phyloP scores from a whole-genome alignment of 176 grass and related monocot genomes.

The Poa pratensis region DNA sequence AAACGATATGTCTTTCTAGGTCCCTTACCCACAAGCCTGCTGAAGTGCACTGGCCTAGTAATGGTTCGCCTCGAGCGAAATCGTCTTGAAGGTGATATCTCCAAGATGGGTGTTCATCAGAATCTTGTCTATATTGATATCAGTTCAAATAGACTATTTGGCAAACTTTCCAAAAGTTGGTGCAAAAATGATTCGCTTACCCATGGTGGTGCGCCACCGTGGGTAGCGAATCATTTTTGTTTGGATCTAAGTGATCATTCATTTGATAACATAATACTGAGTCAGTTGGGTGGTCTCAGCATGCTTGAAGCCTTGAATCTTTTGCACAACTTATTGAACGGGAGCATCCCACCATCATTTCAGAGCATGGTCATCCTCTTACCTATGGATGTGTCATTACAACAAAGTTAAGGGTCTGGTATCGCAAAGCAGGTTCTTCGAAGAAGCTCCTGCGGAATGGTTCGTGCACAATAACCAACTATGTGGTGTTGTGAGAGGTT shows the following conservation, averaged over 20 bases:
- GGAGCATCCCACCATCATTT: background rate
- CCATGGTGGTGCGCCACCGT: too few species aligned
- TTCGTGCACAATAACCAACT: background rate
- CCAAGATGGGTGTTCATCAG: background rate
- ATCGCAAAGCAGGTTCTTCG: background rate
- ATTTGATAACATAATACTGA: background rate
- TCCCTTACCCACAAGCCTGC: background rate
- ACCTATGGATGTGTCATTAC: background rate
- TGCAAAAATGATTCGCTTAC: too few species aligned
- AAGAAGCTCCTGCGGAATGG: background rate
- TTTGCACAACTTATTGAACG: background rate
- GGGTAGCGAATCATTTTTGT: too few species aligned
- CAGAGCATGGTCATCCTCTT: background rate
- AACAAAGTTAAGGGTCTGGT: background rate
- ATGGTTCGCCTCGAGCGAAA: background rate
- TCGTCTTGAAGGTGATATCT: background rate
- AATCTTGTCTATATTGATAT: constrained; percentile 26
- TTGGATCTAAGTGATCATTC: background rate
- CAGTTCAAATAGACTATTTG: constrained; percentile 18
- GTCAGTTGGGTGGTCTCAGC: background rate
- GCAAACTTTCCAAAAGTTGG: background rate
- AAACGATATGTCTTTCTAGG: too few species aligned
- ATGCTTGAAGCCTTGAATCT: background rate
- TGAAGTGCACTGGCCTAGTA: background rate
- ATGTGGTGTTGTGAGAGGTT: background rate